phyloP scores from a whole-genome alignment of 2,329 filamentous ascomycete genomes.

The Microthyrium microscopicum region DNA sequence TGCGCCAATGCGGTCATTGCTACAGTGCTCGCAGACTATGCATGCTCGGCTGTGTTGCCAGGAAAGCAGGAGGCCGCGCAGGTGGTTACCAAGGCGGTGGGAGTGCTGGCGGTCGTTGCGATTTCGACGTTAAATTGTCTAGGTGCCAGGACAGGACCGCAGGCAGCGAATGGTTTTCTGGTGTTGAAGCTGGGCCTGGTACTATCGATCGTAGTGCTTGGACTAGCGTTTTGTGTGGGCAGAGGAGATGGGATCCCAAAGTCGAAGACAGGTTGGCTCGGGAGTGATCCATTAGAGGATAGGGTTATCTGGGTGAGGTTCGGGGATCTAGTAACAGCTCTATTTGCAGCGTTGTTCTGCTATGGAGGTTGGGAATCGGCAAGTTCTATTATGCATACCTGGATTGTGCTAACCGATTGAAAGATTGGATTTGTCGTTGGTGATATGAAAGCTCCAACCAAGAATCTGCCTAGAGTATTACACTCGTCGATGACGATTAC shows the following conservation, averaged over 20 bases:
- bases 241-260: conserved; percentile 18
- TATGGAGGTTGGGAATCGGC: conserved; percentile 52
- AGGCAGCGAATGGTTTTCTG: conserved; percentile 25
- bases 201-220: conserved; percentile 16
- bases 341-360: conserved; percentile 46
- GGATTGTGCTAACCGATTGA: conserved; percentile 12
- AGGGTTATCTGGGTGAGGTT: conserved; percentile 40
- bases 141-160: conserved; percentile 23
- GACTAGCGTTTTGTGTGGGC: conserved; percentile 14
- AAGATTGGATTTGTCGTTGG: conserved; percentile 22
- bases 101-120: conserved; percentile 18
- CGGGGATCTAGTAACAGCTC: conserved; percentile 41
- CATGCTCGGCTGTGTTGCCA: conserved; percentile 9
- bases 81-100: conserved; percentile 20
- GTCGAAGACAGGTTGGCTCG: conserved; percentile 32
- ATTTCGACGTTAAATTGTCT: conserved; percentile 28
- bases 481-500: conserved; percentile 44
- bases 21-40: conserved; percentile 39
- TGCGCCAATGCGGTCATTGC: conserved; percentile 46
- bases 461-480: conserved; percentile 39
- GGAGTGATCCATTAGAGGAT: conserved; percentile 16
- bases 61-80: not conserved
- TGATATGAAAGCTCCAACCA: conserved; percentile 19
- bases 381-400: conserved; percentile 12
- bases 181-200: conserved; percentile 21